Evolutionary conservation across 768 basidiomycete species (phyloP).

Genomic region (Suillus clintonianus): DNA sequence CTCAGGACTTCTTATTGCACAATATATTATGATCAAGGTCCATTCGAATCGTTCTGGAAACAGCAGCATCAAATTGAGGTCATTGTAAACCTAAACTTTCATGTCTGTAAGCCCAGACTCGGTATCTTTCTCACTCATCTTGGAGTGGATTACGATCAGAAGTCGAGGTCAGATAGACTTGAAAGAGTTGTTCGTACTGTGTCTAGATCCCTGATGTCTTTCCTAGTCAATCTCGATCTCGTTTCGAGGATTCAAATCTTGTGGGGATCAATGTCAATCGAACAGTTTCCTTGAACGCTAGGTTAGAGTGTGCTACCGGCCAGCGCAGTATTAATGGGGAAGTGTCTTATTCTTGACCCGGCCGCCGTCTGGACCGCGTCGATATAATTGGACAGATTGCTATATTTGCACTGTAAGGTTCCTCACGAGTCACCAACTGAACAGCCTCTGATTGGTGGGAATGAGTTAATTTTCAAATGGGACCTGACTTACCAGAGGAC

Average conservation of each 20-base stretch:
- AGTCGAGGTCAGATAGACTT: background rate
- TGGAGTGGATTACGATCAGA: background rate
- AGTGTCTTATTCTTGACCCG: background rate
- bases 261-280: background rate
- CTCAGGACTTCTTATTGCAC: background rate
- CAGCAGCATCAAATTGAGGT: background rate
- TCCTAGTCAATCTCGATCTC: background rate
- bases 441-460: background rate
- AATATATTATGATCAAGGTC: background rate
- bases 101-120: background rate
- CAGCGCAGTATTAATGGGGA: background rate
- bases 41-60: background rate
- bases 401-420: background rate
- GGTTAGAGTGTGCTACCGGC: background rate
- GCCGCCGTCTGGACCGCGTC: background rate
- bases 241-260: background rate
- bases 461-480: background rate
- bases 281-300: background rate
- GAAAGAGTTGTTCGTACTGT: background rate
- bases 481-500: background rate
- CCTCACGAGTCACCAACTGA: background rate
- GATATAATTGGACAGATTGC: background rate
- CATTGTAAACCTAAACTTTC: background rate
- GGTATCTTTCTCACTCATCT: background rate
- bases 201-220: background rate